Conservation (phyloP, 73 alveolate species). For the Paramecium sonneborni region DNA sequence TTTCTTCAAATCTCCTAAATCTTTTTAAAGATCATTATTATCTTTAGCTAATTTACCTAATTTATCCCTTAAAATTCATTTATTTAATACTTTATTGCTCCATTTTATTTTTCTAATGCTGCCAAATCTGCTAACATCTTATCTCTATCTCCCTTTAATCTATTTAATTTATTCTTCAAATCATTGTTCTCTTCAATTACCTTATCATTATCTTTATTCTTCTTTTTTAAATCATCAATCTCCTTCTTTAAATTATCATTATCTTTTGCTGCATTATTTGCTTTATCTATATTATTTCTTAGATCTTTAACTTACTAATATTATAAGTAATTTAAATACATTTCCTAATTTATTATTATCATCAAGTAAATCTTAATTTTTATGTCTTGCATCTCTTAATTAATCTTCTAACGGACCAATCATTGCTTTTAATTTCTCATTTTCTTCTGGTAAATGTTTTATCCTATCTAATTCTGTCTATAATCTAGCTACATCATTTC, state of each 20-base stretch:
- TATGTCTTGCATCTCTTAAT: slow-evolving; percentile 26
- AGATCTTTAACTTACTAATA: slow-evolving; percentile 10
- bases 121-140: slow-evolving; percentile 44
- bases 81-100: slow-evolving; percentile 5
- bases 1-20: slow-evolving; percentile 7
- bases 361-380: slow-evolving; percentile 27
- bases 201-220: slow-evolving; percentile 33
- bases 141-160: slow-evolving; percentile 51
- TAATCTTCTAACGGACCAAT: slow-evolving; percentile 24
- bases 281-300: slow-evolving; percentile 38
- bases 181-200: slow-evolving; percentile 26
- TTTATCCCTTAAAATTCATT: background rate
- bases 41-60: slow-evolving; percentile 40
- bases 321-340: background rate
- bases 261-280: slow-evolving; percentile 34
- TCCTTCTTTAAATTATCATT: slow-evolving; percentile 29
- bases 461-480: slow-evolving; percentile 37
- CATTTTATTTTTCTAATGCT: slow-evolving; percentile 28
- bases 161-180: background rate
- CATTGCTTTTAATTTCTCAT: slow-evolving; percentile 1
- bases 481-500: background rate
- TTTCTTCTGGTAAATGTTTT: slow-evolving; percentile 53
- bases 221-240: slow-evolving; percentile 22
- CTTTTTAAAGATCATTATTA: background rate
- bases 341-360: background rate